Base-by-base conservation (phyloP, 202 grass and related monocot genomes). In the Carex sylvatica region DNA sequence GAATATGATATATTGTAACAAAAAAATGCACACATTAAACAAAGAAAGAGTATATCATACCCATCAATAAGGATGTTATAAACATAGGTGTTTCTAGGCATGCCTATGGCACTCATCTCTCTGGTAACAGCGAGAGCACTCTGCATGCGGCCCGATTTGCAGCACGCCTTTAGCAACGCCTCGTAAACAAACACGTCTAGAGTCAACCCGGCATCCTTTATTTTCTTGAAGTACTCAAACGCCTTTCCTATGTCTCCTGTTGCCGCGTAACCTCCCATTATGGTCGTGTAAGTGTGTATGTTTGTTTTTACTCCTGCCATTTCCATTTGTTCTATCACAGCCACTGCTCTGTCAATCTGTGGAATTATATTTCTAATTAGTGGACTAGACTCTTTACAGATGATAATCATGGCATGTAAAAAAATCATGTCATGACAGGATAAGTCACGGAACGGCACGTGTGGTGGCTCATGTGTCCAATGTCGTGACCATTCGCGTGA, bases 81-180 rank as follows among this genome's bases (percentile, higher is more conserved):
- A 73, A 98, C 87, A 74, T 93, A 98, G 30, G 92, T 92, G 85
- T 98, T 98, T 73, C 91, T 87, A 33, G 89, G 77, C 87, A 98
- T 95, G 60, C 89, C 92, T 61, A 87, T 91, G 80, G 87, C 79
- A 47, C 87, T 91, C 96, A 98, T 98, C 82, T 98, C 92, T 6
- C 92, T 86, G 54, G 92, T 95, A 63, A 98, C 92, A 44, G 92
- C 88, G 31, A 95, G 88, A 68, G 96, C 92, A 78, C 96, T 98
- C 80, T 98, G 96, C 96, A 98, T 98, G 53, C 95, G 85, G 82
- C 95, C 95, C 20, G 92, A 95, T 82, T 98, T 98, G 77, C 95
- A 95, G 69, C 95, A 98, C 10, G 95, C 92, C 80, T 90, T 98
- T 18, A 98, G 79, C 76, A 95, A 82, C 73, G 88, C 90, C 89